phyloP scores from a whole-genome alignment of 768 basidiomycete genomes.

The Lactarius psammicola region DNA sequence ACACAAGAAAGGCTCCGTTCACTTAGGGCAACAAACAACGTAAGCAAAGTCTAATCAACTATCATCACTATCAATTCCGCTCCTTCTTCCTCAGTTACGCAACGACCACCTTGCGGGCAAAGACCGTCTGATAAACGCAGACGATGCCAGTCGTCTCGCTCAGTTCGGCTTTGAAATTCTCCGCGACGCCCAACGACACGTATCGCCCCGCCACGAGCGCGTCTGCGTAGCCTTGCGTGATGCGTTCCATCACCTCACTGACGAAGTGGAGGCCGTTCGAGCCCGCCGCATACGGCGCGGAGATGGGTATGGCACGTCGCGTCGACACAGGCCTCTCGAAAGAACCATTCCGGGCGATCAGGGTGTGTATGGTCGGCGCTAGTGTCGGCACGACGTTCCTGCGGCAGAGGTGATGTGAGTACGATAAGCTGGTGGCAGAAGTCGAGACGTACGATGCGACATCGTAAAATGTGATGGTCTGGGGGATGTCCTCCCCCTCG shows the following conservation, averaged over 20 bases:
- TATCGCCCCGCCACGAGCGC: constrained; percentile 17
- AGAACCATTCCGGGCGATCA: constrained; percentile 11
- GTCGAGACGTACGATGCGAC: constrained; percentile 10
- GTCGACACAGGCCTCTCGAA: constrained; percentile 18
- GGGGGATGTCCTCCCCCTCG: constrained; percentile 16
- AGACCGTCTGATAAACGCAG: constrained; percentile 24
- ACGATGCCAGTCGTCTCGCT: constrained; percentile 8
- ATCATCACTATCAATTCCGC: neutral
- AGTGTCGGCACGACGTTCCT: constrained; percentile 16
- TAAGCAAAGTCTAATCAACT: neutral
- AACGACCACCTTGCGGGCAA: constrained; percentile 15
- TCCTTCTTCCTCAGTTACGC: neutral
- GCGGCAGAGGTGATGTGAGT: neutral
- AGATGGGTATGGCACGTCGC: constrained; percentile 26
- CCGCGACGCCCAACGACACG: constrained; percentile 6
- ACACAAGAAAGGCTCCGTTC: neutral
- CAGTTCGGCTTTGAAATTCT: constrained; percentile 21
- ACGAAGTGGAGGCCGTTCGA: constrained; percentile 6
- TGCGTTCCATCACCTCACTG: constrained; percentile 12
- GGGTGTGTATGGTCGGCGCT: constrained; percentile 14
- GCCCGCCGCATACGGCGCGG: constrained; percentile 1
- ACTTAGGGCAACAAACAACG: neutral
- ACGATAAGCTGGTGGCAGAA: neutral
- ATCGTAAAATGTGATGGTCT: constrained; percentile 16
- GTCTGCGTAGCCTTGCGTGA: constrained; percentile 11